phyloP scores from a whole-genome alignment of 352 stramenopile genomes.

The Phytophthora cactorum region DNA sequence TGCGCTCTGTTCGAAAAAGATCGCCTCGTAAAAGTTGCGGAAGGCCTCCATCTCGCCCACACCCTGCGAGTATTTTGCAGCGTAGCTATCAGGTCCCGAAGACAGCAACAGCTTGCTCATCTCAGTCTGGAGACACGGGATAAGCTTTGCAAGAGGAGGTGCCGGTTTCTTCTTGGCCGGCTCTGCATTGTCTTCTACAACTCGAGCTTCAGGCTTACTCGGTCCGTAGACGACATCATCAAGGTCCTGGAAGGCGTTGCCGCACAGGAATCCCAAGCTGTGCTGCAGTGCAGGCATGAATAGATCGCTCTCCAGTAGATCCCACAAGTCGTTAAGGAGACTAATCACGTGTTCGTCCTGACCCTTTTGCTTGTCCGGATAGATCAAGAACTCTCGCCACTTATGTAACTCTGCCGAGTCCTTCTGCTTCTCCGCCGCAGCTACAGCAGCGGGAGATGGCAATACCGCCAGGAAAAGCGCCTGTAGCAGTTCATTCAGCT shows the following conservation, averaged over 20 bases:
- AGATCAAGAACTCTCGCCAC: slow-evolving; percentile 81
- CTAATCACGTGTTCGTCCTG: slow-evolving; percentile 82
- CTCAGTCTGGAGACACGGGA: slow-evolving; percentile 76
- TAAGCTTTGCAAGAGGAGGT: slow-evolving; percentile 79
- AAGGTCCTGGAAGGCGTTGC: slow-evolving; percentile 84
- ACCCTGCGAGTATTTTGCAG: slow-evolving; percentile 78
- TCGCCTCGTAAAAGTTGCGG: slow-evolving; percentile 84
- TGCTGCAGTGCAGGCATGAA: slow-evolving; percentile 78
- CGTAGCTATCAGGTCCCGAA: slow-evolving; percentile 58
- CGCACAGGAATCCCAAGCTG: slow-evolving; percentile 74
- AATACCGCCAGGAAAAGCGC: slow-evolving; percentile 65
- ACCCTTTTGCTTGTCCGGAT: slow-evolving; percentile 67
- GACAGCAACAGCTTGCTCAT: slow-evolving; percentile 73
- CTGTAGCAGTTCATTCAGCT: slow-evolving; percentile 80
- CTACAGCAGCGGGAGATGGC: slow-evolving; percentile 38
- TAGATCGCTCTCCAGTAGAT: slow-evolving; percentile 80
- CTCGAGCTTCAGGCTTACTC: slow-evolving; percentile 17
- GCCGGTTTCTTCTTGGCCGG: slow-evolving; percentile 45
- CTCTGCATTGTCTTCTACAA: slow-evolving; percentile 36
- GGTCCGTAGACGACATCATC: slow-evolving; percentile 76
- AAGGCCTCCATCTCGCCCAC: slow-evolving; percentile 83
- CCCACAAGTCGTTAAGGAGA: slow-evolving; percentile 83
- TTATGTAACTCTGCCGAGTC: slow-evolving; percentile 36
- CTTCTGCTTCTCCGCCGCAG: slow-evolving; percentile 37
- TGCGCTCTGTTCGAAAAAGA: slow-evolving; percentile 77